These are phyloP conservation scores for Triangularia verruculosa DNA, from an alignment of 2,329 filamentous ascomycete genomes.

Conservation along the genomic window DNA sequence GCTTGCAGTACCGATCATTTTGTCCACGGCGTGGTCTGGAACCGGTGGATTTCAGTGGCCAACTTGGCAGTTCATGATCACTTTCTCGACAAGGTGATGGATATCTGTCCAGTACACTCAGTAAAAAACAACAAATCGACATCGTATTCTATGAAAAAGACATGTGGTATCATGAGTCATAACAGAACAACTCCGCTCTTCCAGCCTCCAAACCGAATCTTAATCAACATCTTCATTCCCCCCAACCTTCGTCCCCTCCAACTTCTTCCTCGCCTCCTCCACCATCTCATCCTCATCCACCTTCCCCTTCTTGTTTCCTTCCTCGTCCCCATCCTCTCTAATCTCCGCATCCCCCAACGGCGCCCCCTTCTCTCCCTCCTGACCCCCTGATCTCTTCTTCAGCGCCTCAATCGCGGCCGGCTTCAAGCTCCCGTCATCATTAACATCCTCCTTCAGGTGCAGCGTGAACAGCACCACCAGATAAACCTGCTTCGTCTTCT, in stretches of 20 bases:
- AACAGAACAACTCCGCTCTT: not conserved
- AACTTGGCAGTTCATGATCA: no score
- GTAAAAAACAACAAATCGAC: not conserved
- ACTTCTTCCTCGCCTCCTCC: conserved; percentile 39
- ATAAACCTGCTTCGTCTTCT: conserved; percentile 68
- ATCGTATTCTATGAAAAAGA: not conserved
- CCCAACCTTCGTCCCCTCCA: conserved; percentile 30
- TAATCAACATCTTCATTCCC: conserved; percentile 42
- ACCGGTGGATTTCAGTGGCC: no score
- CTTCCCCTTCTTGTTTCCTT: conserved; percentile 36
- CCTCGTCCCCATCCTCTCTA: not conserved
- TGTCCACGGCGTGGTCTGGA: no score
- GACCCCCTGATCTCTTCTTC: conserved; percentile 20
- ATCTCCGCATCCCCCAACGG: conserved; percentile 21
- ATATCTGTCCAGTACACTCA: no score
- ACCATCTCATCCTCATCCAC: conserved; percentile 37
- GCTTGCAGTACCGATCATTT: no score
- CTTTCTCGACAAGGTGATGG: no score
- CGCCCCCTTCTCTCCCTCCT: conserved; percentile 31
- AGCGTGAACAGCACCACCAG: conserved; percentile 80
- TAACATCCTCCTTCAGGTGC: conserved; percentile 64
- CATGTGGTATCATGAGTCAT: not conserved
- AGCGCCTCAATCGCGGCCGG: conserved; percentile 34
- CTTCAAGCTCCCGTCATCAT: conserved; percentile 57
- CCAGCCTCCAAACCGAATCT: not conserved